phyloP scores from a whole-genome alignment of 345 rosid species.

The Eucalyptus tenuipes region DNA sequence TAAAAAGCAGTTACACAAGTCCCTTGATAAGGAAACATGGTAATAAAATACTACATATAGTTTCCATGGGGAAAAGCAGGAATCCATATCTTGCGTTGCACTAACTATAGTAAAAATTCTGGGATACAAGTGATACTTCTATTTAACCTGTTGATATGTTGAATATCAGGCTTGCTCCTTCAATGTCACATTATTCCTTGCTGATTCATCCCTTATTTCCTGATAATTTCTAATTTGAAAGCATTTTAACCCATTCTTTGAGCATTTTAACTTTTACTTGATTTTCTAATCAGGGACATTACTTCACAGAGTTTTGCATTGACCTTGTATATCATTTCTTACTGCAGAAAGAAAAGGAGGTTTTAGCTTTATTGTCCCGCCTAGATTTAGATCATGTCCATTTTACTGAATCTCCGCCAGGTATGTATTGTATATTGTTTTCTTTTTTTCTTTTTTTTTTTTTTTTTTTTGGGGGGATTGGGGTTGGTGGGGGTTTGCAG shows the following conservation, averaged over 20 bases:
- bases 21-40: not conserved
- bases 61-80: not conserved
- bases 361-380: constrained; percentile 72
- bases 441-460: too few species aligned
- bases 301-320: not conserved
- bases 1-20: not conserved
- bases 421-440: not conserved
- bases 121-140: not conserved
- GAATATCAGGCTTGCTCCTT: not conserved
- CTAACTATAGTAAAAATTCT: not conserved
- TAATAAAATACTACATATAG: not conserved
- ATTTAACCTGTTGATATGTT: not conserved
- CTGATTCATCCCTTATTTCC: not conserved
- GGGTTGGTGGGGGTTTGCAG: not conserved
- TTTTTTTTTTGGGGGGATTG: too few species aligned
- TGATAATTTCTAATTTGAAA: not conserved
- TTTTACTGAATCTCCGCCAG: constrained; percentile 63
- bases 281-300: not conserved
- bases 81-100: not conserved
- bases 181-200: not conserved
- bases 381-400: constrained; percentile 57
- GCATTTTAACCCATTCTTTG: not conserved
- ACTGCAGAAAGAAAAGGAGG: constrained; percentile 82
- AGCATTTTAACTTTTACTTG: not conserved
- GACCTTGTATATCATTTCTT: not conserved